A percentile compares a stretch with the other conserved stretches of the same genome.
Evolutionary conservation across 2,329 filamentous ascomycete species (phyloP).

Genomic region (Emergomyces pasteurianus): DNA sequence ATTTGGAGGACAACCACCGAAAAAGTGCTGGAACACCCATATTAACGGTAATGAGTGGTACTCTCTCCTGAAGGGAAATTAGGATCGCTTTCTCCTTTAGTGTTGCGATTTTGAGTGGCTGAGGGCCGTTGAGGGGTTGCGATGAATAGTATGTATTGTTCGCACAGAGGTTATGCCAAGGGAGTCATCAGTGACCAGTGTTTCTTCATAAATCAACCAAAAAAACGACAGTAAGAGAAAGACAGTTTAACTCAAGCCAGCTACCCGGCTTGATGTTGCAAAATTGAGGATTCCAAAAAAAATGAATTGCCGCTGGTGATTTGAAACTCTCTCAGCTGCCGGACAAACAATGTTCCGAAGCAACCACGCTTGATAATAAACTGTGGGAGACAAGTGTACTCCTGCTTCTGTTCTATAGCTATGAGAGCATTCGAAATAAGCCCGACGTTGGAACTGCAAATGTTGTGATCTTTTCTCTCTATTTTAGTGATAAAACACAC

Average conservation of each 20-base stretch:
- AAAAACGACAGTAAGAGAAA: neutral
- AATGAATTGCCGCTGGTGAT: neutral
- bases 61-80: neutral
- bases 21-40: constrained; percentile 97
- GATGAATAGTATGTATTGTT: neutral
- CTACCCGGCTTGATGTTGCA: neutral
- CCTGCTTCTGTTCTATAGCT: neutral
- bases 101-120: neutral
- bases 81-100: neutral
- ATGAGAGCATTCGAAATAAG: neutral
- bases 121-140: neutral
- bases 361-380: neutral
- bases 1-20: constrained; percentile 92
- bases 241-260: neutral
- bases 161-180: neutral
- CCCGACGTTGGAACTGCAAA: neutral
- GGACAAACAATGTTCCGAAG: neutral
- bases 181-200: neutral
- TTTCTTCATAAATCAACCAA: neutral
- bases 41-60: constrained; percentile 7
- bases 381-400: neutral
- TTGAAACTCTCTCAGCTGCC: neutral
- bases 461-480: neutral
- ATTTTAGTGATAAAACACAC: neutral
- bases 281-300: neutral